Evolutionary conservation across 2,329 filamentous ascomycete genomes (phyloP).

Genomic region (Xylariaceae sp.): DNA sequence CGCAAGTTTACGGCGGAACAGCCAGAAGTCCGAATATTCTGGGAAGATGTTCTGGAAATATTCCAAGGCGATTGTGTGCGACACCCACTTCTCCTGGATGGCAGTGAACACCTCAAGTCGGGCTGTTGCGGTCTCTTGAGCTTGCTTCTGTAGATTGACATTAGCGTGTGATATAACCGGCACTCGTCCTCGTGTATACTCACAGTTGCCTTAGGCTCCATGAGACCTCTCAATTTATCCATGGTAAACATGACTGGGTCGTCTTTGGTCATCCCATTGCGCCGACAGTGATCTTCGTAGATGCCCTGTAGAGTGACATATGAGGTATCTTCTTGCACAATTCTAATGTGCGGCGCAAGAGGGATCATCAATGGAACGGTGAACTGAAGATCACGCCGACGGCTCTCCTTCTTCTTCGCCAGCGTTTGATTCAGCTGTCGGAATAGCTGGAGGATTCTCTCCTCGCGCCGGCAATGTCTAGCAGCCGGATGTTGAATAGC

Average conservation of each 20-base stretch:
- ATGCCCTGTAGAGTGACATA: constrained; percentile 93
- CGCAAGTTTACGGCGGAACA: constrained; percentile 95
- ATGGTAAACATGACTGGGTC: constrained; percentile 94
- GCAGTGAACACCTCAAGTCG: constrained; percentile 90
- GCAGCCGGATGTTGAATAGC: constrained; percentile 95
- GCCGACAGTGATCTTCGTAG: constrained; percentile 93
- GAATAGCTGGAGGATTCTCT: constrained; percentile 94
- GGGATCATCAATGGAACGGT: constrained; percentile 95
- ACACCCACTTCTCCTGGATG: constrained; percentile 92
- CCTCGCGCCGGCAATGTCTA: constrained; percentile 87
- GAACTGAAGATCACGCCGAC: constrained; percentile 91
- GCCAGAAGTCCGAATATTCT: constrained; percentile 91
- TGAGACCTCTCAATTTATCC: constrained; percentile 80
- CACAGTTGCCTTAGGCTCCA: constrained; percentile 64
- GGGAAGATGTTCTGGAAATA: constrained; percentile 89
- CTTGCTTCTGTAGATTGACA: constrained; percentile 51
- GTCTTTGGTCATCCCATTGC: constrained; percentile 85
- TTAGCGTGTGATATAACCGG: neutral
- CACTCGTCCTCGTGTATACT: constrained; percentile 28
- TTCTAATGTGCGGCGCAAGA: constrained; percentile 86
- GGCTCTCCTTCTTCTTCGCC: constrained; percentile 88
- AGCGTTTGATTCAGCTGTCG: constrained; percentile 94
- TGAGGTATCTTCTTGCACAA: constrained; percentile 92
- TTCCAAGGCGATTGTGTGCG: constrained; percentile 75
- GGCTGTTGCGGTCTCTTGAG: constrained; percentile 69